Evolutionary conservation across 2,329 filamentous ascomycete species (phyloP).

Genomic region (Coleophoma cylindrospora): DNA sequence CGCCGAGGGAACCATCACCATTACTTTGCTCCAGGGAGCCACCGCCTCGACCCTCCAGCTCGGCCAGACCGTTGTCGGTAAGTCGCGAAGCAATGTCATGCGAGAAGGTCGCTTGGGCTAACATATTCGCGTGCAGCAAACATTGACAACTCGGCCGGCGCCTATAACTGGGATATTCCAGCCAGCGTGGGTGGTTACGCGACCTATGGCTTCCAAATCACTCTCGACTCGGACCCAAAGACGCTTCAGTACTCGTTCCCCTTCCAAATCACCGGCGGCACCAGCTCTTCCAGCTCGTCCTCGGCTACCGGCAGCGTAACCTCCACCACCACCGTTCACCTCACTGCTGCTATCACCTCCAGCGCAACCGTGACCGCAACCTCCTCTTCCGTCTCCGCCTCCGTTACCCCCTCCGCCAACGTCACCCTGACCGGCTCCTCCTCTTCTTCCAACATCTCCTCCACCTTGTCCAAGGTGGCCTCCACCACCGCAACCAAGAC

Average conservation of each 20-base stretch:
- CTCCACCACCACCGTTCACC: slow-evolving; percentile 6
- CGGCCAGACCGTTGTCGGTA: slow-evolving; percentile 42
- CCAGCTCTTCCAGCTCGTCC: slow-evolving; percentile 4
- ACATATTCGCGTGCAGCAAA: slow-evolving; percentile 30
- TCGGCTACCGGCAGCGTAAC: slow-evolving; percentile 1
- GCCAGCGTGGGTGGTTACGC: slow-evolving; percentile 36
- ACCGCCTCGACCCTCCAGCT: slow-evolving; percentile 37
- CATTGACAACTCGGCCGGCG: slow-evolving; percentile 38
- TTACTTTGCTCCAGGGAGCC: slow-evolving; percentile 50
- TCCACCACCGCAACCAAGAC: slow-evolving; percentile 1
- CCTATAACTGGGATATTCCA: slow-evolving; percentile 47
- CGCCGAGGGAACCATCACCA: slow-evolving; percentile 40
- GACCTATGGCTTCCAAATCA: slow-evolving; percentile 54
- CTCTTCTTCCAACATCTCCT: slow-evolving; percentile 16
- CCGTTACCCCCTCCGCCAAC: slow-evolving; percentile 10
- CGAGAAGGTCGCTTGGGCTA: slow-evolving; percentile 7
- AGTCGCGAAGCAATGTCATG: slow-evolving; percentile 25
- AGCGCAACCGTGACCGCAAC: slow-evolving; percentile 3
- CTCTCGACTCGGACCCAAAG: slow-evolving; percentile 37
- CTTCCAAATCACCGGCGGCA: slow-evolving; percentile 33
- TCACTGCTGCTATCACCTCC: slow-evolving; percentile 4
- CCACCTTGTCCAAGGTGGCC: neutral
- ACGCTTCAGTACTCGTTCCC: slow-evolving; percentile 60
- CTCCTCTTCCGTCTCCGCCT: slow-evolving; percentile 1
- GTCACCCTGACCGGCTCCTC: slow-evolving; percentile 27